Evolutionary conservation across 2,329 filamentous ascomycete genomes (phyloP), one percentile per base, ranked within the genome.

Genomic region (Rugonectria rugulosa): DNA sequence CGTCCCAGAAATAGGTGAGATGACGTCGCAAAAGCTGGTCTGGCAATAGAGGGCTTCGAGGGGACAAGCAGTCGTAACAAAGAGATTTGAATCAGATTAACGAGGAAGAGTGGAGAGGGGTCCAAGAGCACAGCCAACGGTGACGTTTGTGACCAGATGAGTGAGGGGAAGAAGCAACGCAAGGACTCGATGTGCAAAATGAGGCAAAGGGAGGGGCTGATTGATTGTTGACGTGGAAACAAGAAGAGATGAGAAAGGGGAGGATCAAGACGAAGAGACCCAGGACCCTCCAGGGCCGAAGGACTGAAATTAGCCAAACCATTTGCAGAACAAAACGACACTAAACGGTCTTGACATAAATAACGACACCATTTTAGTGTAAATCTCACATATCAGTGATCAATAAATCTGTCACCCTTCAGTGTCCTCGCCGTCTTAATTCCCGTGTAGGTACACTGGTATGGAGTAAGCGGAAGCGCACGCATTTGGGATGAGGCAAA

Each of bases 51-150:
- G 9, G 29, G n/a, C n/a, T 9, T 29, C 11, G 19, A 17, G 37
- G 32, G 14, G 3, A 23, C 41, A n/a, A 20, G 20, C 15, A 38
- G 34, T 40, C 11, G 44, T n/a, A 49, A 26, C 31, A 36, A 45
- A 56, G 37, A 38, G 17, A 29, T 15, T 15, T 15, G 48, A 41
- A 4, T 23, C 41, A 49, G 29, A 40, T 32, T 23, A 31, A 24
- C 24, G 24, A 24, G 14, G 37, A 24, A 48, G 56, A 62, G 64
- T 56, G 64, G 56, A 59, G 64, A 59, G 57, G n/a, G 55, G 38
- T 62, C 53, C 49, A 2, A 44, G 17, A 51, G 41, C 40, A 55
- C 23, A 37, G 46, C 40, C 31, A 46, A 14, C 19, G 49, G 45
- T 56, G 56, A 56, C 56, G 56, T 55, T 58, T 26, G 45, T 36